Conservation (phyloP, 352 stramenopile species). For the Phytophthora idaei region DNA sequence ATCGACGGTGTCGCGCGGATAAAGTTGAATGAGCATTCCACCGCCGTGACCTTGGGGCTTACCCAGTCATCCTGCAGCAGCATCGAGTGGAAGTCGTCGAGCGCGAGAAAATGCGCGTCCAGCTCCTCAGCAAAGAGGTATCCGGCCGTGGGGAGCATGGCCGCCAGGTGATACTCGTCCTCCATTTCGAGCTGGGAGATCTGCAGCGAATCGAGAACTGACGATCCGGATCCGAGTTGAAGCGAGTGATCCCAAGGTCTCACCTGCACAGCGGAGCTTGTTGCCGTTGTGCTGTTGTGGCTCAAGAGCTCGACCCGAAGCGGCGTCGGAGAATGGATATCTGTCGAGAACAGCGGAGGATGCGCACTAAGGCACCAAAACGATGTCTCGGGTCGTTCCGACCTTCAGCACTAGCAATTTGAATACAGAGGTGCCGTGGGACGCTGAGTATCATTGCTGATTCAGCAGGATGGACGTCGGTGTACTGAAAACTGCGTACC, state of each 20-base stretch:
- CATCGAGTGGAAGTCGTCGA: constrained; percentile 32
- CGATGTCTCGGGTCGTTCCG: constrained; percentile 16
- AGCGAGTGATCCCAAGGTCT: constrained; percentile 8
- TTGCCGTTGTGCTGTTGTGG: constrained; percentile 5
- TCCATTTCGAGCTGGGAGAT: constrained; percentile 17
- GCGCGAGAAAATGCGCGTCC: constrained; percentile 24
- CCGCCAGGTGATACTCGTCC: constrained; percentile 11
- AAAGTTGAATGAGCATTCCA: constrained; percentile 3
- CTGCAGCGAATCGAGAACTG: constrained; percentile 29
- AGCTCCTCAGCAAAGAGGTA: constrained; percentile 40
- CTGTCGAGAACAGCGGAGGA: constrained; percentile 12
- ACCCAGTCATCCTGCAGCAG: constrained; percentile 11
- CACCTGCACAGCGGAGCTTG: constrained; percentile 4
- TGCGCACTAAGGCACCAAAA: constrained; percentile 11
- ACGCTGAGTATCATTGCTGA: constrained; percentile 3
- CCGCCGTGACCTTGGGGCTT: neutral
- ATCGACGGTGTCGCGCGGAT: neutral
- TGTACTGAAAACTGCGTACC: neutral
- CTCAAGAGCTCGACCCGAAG: constrained; percentile 8
- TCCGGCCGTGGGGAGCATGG: constrained; percentile 29
- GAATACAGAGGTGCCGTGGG: neutral
- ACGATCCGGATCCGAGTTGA: constrained; percentile 2
- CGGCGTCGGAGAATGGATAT: neutral
- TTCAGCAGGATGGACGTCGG: constrained; percentile 6
- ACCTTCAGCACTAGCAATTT: constrained; percentile 5